Evolutionary conservation across 176 grass and related monocot genomes (phyloP).

Genomic region (Juncus inflexus): DNA sequence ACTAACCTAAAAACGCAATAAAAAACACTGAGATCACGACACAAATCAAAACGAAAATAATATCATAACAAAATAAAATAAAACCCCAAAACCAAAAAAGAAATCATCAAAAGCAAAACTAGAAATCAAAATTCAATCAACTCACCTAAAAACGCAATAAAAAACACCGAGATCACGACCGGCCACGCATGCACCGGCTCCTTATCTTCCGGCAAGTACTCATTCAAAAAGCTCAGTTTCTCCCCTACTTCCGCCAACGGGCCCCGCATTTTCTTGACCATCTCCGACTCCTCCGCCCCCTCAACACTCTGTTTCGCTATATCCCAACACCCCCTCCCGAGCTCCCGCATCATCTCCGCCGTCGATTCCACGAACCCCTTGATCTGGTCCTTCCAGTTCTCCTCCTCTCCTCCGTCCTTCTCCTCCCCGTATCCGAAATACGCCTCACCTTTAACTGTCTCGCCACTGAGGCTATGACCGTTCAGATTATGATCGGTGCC

Average conservation of each 20-base stretch:
- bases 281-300: constrained; percentile 62
- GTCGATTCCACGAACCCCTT: constrained; percentile 72
- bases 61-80: neutral
- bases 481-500: neutral
- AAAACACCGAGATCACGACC: constrained; percentile 68
- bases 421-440: constrained; percentile 28
- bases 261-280: constrained; percentile 56
- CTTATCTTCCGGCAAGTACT: constrained; percentile 94
- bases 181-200: constrained; percentile 76
- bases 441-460: constrained; percentile 23
- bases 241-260: constrained; percentile 36
- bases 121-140: neutral
- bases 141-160: constrained; percentile 69
- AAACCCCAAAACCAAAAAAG: neutral
- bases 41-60: neutral
- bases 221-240: constrained; percentile 86
- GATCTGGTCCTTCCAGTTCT: constrained; percentile 72
- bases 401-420: constrained; percentile 33
- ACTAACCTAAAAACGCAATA: constrained; percentile 61
- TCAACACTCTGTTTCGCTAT: constrained; percentile 64
- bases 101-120: neutral
- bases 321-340: constrained; percentile 75
- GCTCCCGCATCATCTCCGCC: constrained; percentile 77
- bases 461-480: constrained; percentile 24
- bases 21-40: neutral